phyloP scores from a whole-genome alignment of 2,329 filamentous ascomycete species.

The Ascochyta clinopodiicola region DNA sequence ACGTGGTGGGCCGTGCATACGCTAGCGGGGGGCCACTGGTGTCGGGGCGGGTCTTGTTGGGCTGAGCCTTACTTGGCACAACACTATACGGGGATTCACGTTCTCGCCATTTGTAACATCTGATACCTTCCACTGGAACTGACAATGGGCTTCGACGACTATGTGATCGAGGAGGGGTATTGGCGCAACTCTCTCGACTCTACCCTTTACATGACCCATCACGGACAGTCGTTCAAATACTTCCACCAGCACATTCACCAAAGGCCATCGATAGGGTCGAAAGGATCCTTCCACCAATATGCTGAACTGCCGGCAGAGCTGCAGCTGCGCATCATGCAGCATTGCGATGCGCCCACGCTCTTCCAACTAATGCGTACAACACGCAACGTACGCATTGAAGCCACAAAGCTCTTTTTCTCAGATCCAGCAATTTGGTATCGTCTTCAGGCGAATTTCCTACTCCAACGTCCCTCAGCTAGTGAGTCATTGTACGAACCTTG shows the following conservation, averaged over 20 bases:
- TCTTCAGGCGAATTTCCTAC: background rate
- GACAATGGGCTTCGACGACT: background rate
- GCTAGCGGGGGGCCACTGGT: background rate
- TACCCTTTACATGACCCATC: too few species aligned
- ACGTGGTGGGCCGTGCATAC: background rate
- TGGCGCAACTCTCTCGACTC: too few species aligned
- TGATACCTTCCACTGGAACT: background rate
- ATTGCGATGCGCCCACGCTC: constrained; percentile 18
- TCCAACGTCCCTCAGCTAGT: background rate
- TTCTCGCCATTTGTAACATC: background rate
- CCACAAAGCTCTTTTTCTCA: constrained; percentile 17
- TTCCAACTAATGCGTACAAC: constrained; percentile 25
- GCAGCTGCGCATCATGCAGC: constrained; percentile 14
- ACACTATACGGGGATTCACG: background rate
- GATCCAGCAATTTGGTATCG: constrained; percentile 6
- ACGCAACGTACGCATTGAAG: constrained; percentile 1
- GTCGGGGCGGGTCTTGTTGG: background rate
- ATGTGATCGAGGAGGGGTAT: too few species aligned
- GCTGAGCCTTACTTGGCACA: constrained; percentile 1
- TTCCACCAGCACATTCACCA: too few species aligned
- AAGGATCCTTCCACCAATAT: background rate
- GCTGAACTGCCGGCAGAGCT: constrained; percentile 15
- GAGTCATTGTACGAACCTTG: background rate
- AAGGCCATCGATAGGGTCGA: too few species aligned
- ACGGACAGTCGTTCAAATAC: too few species aligned